These are phyloP conservation scores for Chenopodium quinoa DNA, from an alignment of 148 eudicot genomes.

Conservation along the genomic window DNA sequence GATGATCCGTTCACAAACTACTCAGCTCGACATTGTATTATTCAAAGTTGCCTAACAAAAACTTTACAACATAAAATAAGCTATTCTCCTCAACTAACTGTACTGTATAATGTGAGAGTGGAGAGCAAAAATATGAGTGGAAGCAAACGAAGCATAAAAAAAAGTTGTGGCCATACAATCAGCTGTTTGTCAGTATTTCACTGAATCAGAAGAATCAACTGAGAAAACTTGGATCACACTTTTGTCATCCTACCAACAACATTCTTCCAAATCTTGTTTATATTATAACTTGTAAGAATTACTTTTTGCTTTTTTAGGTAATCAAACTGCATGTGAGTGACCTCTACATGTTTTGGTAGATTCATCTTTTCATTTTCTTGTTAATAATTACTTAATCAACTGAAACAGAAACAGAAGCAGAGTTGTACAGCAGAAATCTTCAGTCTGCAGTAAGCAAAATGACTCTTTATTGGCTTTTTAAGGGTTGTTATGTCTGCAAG, in stretches of 20 bases:
- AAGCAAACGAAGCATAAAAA: constrained; percentile 12
- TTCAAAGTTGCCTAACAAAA: neutral
- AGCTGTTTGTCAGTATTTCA: constrained; percentile 14
- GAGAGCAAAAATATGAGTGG: constrained; percentile 8
- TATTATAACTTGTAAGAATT: too few relatives aligned
- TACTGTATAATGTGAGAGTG: neutral
- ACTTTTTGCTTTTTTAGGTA: neutral
- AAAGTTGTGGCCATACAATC: neutral
- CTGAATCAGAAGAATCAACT: constrained; percentile 15
- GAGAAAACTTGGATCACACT: constrained; percentile 24
- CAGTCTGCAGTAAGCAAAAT: neutral
- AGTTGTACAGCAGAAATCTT: neutral
- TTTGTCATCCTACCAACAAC: neutral
- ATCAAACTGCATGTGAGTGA: neutral
- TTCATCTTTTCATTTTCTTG: too few relatives aligned
- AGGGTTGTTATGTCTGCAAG: neutral
- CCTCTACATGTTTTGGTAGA: neutral
- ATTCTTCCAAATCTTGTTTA: neutral
- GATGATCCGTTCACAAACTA: too few relatives aligned
- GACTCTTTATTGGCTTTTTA: constrained; percentile 8
- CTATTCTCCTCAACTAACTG: neutral
- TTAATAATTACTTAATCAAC: neutral
- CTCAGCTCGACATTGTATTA: too few relatives aligned
- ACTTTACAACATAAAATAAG: neutral
- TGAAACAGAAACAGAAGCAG: neutral